phyloP scores from a whole-genome alignment of 495 filamentous ascomycete species.

The Usnea hakonensis region DNA sequence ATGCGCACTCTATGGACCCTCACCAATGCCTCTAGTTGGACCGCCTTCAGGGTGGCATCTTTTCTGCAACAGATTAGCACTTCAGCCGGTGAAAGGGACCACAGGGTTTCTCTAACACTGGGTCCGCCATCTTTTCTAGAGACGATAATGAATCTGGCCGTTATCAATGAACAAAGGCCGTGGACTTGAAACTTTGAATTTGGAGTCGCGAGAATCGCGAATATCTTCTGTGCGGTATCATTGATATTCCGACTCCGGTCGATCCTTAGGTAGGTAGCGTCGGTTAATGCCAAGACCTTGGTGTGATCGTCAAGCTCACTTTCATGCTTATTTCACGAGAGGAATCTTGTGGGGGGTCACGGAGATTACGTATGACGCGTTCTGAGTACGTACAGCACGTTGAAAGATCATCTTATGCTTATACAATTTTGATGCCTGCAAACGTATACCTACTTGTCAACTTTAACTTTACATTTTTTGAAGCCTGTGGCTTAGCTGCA shows the following conservation, averaged over 20 bases:
- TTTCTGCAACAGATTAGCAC: slow-evolving; percentile 33
- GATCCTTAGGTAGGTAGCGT: not conserved
- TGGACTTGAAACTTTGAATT: not conserved
- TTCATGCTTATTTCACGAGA: too few relatives aligned
- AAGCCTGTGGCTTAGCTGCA: not conserved
- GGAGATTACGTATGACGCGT: too few relatives aligned
- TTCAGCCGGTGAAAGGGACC: not conserved
- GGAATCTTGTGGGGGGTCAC: too few relatives aligned
- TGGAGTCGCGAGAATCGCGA: not conserved
- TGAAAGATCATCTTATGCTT: too few relatives aligned
- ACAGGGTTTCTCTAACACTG: slow-evolving; percentile 9
- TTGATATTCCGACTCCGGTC: not conserved
- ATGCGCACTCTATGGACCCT: not conserved
- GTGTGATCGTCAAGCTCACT: too few relatives aligned
- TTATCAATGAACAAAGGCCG: not conserved
- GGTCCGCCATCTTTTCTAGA: slow-evolving; percentile 6
- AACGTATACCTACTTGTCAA: not conserved
- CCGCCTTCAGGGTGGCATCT: slow-evolving; percentile 62
- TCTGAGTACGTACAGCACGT: too few relatives aligned
- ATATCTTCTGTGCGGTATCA: slow-evolving; percentile 7
- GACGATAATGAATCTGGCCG: not conserved
- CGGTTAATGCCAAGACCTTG: not conserved
- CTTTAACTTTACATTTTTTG: too few relatives aligned
- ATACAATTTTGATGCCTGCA: not conserved
- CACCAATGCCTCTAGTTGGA: slow-evolving; percentile 82